Evolutionary conservation across 306 rosid genomes (phyloP), one percentile per base, ranked within the genome.

Genomic region (Casuarina equisetifolia): DNA sequence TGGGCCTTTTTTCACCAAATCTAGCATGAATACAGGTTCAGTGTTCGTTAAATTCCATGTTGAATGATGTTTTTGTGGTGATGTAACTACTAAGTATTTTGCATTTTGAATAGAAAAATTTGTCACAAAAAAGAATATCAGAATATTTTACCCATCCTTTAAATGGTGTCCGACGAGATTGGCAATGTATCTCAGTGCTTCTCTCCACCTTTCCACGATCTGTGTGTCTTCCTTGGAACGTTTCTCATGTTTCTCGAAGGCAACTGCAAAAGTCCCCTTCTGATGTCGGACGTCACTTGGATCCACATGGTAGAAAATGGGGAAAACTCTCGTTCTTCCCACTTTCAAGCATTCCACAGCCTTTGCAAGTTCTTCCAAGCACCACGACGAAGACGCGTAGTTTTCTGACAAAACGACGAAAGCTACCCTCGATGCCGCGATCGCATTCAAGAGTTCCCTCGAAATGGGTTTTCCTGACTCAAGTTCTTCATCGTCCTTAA

Each of bases 391-490:
- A 25, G 32, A 25, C 32, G 32, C 32, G 32, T 25, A 25, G 32
- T 25, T 25, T 77, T n/a, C 9, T 2, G 80, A 77, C n/a, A 77
- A 53, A 17, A 77, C 11, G 0, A 77, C 57, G 38, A 77, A 38
- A 8, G 80, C 80, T 12, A 69, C 36, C 0, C 49, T 43, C 0
- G 80, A 77, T 44, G 42, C 69, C 58, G 54, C 75, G 5, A 69
- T 69, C 44, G 74, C 75, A 36, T 54, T 58, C n/a, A 77, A 74
- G 11, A 77, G 19, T 39, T 77, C 80, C 2, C 45, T 25, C 0
- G 67, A 1, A 53, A 77, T 44, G 36, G 70, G 58, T 3, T 16
- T 9, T 9, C 75, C 80, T 7, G 15, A 54, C 13, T 69, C 46
- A 3, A 69, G 75, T 8, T 69, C n/a, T 3, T 4, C 17, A 15